Evolutionary conservation across 1,139 yeast genomes (phyloP), one percentile per base, ranked within the genome.

Genomic region (Saccharomyces hybrid): DNA sequence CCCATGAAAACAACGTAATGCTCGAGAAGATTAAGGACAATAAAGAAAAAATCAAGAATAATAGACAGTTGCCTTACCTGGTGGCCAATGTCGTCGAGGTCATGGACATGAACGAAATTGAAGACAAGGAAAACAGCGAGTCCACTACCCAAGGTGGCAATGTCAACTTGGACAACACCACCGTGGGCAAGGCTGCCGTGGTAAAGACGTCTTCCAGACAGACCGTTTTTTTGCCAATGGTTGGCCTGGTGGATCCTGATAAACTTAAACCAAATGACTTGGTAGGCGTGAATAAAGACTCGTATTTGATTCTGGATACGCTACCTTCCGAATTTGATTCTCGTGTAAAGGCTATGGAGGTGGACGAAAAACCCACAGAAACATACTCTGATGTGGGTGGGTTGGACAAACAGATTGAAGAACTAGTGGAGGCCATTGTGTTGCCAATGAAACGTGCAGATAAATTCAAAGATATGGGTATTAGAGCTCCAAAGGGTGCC

Each of bases 401-500:
- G 5, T 78, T 95, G 63, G 98, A 91, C 72, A 95, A 93, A 73
- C 99, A 95, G 72, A 95, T 95, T 64, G 99, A 93, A 72, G 99
- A 93, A 72, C 78, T 93, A 61, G 96, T 91, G 56, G 99, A 93
- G 74, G 99, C 99, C 0, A 96, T 93, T 53, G 99, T 93, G 29
- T 79, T 93, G 59, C 99, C 99, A 44, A 90, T 93, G 98, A 93
- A 91, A 71, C 97, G 93, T 70, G 95, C 96, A 28, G 99, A 95
- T 53, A 93, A 93, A 74, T 95, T 93, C 76, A 87, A 88, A 68
- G 84, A 82, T 55, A 77, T 93, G 72, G 68, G 98, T 53, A 90
- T 93, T 65, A 91, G 88, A 71, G 95, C 99, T 5, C 99, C 99
- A 57, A 93, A 93, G 73, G 99, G 99, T 64, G 99, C 98, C 0